These are phyloP conservation scores for Catharanthus roseus DNA, from an alignment of 257 asterid genomes.

Conservation along the genomic window DNA sequence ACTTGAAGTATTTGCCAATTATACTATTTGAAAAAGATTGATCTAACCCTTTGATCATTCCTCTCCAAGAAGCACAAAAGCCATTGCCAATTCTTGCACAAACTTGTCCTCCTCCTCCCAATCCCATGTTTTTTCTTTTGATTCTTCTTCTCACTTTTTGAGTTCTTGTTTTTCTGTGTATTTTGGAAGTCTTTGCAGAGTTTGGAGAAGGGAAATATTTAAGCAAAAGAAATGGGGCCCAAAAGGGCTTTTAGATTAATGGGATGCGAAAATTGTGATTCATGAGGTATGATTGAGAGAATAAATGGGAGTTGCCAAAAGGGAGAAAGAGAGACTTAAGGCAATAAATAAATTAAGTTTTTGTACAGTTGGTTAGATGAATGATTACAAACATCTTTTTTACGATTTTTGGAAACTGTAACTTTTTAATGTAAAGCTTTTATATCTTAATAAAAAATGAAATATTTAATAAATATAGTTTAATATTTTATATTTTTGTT, in stretches of 20 bases:
- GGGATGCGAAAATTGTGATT: constrained; percentile 8
- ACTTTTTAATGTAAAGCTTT: neutral
- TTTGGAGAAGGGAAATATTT: constrained; percentile 12
- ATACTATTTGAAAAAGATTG: constrained; percentile 41
- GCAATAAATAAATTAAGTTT: neutral
- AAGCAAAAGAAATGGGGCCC: constrained; percentile 1
- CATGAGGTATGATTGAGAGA: constrained; percentile 25
- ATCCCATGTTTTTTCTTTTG: constrained; percentile 27
- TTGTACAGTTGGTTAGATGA: constrained; percentile 25
- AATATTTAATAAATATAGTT: neutral
- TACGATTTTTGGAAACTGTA: neutral
- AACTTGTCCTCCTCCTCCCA: constrained; percentile 26
- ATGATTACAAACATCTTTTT: constrained; percentile 21
- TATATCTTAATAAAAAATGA: neutral
- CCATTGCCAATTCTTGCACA: constrained; percentile 15
- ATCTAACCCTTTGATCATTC: constrained; percentile 33
- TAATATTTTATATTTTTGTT: neutral
- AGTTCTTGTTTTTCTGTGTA: constrained; percentile 6
- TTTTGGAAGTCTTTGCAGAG: constrained; percentile 7
- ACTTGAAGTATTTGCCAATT: constrained; percentile 55
- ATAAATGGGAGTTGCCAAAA: constrained; percentile 30
- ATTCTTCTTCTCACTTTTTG: neutral
- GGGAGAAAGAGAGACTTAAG: constrained; percentile 4
- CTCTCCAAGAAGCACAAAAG: constrained; percentile 28
- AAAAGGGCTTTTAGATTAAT: constrained; percentile 5